phyloP scores from a whole-genome alignment of 1,139 yeast genomes.

The Pneumocystis canis region DNA sequence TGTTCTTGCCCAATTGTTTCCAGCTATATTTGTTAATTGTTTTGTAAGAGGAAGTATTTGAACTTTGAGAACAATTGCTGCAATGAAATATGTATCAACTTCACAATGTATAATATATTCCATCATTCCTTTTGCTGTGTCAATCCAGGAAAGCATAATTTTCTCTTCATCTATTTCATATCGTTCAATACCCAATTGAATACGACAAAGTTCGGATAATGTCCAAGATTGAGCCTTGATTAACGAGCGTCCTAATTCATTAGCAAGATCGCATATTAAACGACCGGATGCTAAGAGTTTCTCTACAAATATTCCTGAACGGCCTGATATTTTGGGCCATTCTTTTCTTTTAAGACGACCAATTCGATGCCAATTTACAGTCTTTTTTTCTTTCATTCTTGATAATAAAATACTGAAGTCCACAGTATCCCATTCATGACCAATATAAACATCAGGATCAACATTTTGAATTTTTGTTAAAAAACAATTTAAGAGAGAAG shows the following conservation, averaged over 20 bases:
- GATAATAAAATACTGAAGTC: conserved; percentile 70
- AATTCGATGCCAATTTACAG: conserved; percentile 63
- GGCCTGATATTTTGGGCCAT: conserved; percentile 60
- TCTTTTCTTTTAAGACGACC: conserved; percentile 59
- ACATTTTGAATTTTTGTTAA: conserved; percentile 52
- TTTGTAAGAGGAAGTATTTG: conserved; percentile 82
- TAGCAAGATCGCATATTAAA: conserved; percentile 78
- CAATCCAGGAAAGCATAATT: conserved; percentile 32
- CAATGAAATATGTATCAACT: conserved; percentile 44
- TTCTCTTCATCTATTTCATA: conserved; percentile 50
- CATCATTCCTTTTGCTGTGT: conserved; percentile 48
- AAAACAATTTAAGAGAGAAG: conserved; percentile 54
- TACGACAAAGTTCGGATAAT: conserved; percentile 73
- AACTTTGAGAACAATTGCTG: conserved; percentile 65
- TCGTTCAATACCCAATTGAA: conserved; percentile 52
- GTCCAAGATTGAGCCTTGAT: conserved; percentile 98
- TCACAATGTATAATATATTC: conserved; percentile 62
- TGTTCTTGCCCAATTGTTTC: conserved; percentile 95
- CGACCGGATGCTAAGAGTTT: conserved; percentile 75
- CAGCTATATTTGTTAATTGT: conserved; percentile 85
- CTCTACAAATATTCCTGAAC: conserved; percentile 31
- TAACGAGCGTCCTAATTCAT: conserved; percentile 87
- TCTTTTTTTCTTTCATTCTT: conserved; percentile 60
- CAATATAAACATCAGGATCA: conserved; percentile 85
- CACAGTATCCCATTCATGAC: conserved; percentile 70